Evolutionary conservation across 768 basidiomycete genomes (phyloP).

Genomic region (Phaffia australis): DNA sequence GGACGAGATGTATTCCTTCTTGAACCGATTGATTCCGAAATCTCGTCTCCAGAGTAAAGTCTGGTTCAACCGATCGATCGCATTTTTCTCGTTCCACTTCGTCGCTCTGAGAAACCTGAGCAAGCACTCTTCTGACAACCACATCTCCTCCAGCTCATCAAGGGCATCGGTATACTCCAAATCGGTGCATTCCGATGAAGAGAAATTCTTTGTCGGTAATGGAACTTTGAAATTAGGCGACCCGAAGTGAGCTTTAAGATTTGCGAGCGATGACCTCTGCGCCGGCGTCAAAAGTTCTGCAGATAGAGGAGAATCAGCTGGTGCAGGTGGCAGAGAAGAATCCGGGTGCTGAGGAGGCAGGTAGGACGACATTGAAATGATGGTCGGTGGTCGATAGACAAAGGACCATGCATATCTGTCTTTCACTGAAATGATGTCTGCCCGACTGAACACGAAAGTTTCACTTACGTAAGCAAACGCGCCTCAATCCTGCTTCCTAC

Average conservation of each 20-base stretch:
- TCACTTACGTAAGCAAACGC: no score
- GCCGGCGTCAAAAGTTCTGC: background rate
- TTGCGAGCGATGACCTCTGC: constrained; percentile 4
- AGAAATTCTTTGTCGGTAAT: background rate
- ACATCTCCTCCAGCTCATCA: constrained; percentile 9
- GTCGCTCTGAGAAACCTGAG: constrained; percentile 21
- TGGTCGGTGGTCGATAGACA: no score
- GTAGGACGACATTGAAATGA: constrained; percentile 4
- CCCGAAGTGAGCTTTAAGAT: constrained; percentile 16
- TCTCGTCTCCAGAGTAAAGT: constrained; percentile 19
- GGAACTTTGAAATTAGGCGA: constrained; percentile 8
- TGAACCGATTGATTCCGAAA: constrained; percentile 12
- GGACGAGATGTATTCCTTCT: constrained; percentile 16
- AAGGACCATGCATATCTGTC: no score
- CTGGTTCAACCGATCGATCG: constrained; percentile 5
- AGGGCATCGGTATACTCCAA: constrained; percentile 10
- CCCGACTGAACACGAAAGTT: no score
- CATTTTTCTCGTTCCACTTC: constrained; percentile 15
- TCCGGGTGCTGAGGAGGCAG: constrained; percentile 19
- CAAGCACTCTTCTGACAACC: constrained; percentile 16
- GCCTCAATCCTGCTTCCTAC: no score
- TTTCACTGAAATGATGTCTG: no score
- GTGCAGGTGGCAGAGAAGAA: background rate
- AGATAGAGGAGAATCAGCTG: background rate
- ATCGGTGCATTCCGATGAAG: background rate